Base-by-base conservation (phyloP, 2,329 filamentous ascomycete genomes). In the Neurospora sp. region DNA sequence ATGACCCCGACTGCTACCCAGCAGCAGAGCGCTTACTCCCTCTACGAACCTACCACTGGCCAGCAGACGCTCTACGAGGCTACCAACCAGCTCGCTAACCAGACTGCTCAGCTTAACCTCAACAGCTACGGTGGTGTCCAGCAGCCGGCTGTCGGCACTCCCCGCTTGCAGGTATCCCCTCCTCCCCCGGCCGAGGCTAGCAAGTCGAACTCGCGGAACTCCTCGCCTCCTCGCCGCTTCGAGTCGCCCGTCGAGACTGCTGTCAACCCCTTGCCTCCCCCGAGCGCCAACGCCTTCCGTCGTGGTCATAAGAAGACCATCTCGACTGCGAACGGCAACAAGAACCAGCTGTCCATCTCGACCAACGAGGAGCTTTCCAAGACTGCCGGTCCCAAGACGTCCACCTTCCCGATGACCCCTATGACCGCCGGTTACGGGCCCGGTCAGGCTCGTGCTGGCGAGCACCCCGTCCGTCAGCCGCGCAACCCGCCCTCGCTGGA, bases 391-490 rank as follows among this genome's bases (percentile, higher is more conserved):
- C 92, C 93, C 70, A 96, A 93, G 83, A 91, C 92, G 43, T 88
- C 91, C 58, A 88, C 88, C 43, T 91, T 97, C 79, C 93, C 95
- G 6, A 84, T 89, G 43, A 95, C 93, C 7, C 93, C 93, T 1
- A 82, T 90, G 80, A 93, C 90, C 43, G 93, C 93, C 8, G 73
- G 76, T 17, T 98, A 98, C 77, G 96, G 93, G 66, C 96, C 96
- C 70, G 96, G 96, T 69, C 94, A 97, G 79, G 92, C 86, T 71
- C 93, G 96, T 78, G 93, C 93, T 77, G 96, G 96, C 75, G 96
- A 98, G 82, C 96, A 99, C 78, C 96, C 96, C 9, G 83, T 93
- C 68, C 93, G 96, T 71, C 96, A 99, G 81, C 96, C 96, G 68
- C 93, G 93, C 73, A 94, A 94, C 5, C 96, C 96, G 33, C 96